Percentiles rank a stretch among this genome's conserved stretches.
These are phyloP conservation scores for Picochlorum sp. DNA, from an alignment of 139 green algal genomes.

Conservation along the genomic window DNA sequence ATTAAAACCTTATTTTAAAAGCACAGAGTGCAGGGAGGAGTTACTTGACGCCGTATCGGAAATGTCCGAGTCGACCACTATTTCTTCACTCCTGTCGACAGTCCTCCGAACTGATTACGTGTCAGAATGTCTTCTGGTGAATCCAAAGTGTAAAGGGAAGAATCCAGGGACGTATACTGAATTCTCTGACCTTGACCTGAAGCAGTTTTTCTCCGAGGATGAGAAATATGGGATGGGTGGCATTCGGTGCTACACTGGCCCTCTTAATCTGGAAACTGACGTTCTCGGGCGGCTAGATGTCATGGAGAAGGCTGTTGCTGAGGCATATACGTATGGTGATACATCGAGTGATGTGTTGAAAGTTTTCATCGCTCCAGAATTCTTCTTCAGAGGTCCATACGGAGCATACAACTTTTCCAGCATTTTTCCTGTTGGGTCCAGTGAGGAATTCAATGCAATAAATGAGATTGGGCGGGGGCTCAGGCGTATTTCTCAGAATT, in stretches of 20 bases:
- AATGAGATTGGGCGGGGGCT: background rate
- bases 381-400: background rate
- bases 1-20: background rate
- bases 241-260: background rate
- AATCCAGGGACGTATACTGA: background rate
- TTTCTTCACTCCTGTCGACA: background rate
- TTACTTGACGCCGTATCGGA: background rate
- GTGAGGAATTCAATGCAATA: background rate
- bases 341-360: background rate
- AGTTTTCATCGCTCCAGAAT: slow-evolving; percentile 1
- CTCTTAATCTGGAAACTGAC: background rate
- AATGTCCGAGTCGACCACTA: no score
- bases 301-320: background rate
- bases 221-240: background rate
- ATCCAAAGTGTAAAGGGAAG: background rate
- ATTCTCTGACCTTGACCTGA: background rate
- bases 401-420: background rate
- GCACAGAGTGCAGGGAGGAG: background rate
- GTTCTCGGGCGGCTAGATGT: background rate
- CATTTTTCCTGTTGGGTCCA: background rate
- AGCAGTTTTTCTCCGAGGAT: background rate
- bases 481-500: background rate
- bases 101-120: background rate
- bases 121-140: background rate
- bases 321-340: background rate